Evolutionary conservation across 1,284 basidiomycete species (phyloP), one percentile per base, ranked within the genome.

Genomic region (Ganoderma boninense): DNA sequence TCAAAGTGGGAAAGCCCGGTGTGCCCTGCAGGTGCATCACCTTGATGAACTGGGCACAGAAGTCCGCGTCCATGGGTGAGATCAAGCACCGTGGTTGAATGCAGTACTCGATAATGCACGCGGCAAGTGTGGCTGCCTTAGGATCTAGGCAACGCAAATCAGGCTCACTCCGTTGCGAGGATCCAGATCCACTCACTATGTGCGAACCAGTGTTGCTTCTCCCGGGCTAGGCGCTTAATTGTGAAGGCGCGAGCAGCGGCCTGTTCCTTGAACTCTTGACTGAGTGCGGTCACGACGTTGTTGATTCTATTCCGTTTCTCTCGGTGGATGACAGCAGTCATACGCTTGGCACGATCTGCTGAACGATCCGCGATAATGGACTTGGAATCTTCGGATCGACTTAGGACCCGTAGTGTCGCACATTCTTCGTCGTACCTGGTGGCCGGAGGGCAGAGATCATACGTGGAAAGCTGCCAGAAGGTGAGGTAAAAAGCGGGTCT

Each of bases 11-110:
- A 80, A 99, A 99, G 5, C 93, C 92, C 14, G 91, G 89, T 0
- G 97, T 96, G 16, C 95, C 96, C 76, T 94, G 89, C 26, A 89
- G 87, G 77, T 99, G 97, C 64, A 98, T 85, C 8, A 93, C 86
- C 76, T 94, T 94, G 78, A 99, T 92, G 78, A 99, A 95, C 75
- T 95, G 93, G 10, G 95, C 94, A 70, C 97, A 96, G 75, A 93
- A 99, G 67, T 97, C 93, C 13, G 98, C 98, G 80, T 99, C 98
- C 87, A 97, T 95, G 0, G 97, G 96, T 0, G 97, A 97, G 18
- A 99, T 84, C 49, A 98, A 85, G 70, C 94, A 95, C 40, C 98
- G 91, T 3, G 98, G 97, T 77, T 95, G 92, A 73, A 99, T 89
- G 80, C 98, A 99, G 78, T 97, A 90, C 79, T 98, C 96, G 66